phyloP scores from a whole-genome alignment of 257 asterid species.

The Prunella vulgaris region DNA sequence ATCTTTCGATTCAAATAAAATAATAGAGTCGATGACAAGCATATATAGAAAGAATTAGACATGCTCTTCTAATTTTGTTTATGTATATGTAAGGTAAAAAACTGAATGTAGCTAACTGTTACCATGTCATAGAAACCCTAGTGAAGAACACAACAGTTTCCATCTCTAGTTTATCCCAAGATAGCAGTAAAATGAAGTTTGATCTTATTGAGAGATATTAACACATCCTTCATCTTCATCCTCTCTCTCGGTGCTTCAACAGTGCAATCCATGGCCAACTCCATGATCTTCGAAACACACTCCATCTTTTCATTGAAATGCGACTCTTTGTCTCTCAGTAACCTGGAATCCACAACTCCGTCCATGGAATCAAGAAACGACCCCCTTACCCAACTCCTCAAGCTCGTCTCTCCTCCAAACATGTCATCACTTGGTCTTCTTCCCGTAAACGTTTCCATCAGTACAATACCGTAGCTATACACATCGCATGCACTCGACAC shows the following conservation, averaged over 20 bases:
- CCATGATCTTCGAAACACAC: slow-evolving; percentile 13
- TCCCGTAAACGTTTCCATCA: slow-evolving; percentile 24
- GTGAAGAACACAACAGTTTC: neutral
- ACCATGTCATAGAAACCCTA: neutral
- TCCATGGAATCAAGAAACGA: neutral
- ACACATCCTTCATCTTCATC: slow-evolving; percentile 19
- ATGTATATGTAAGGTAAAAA: neutral
- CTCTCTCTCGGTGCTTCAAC: slow-evolving; percentile 21
- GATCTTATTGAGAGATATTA: slow-evolving; percentile 22
- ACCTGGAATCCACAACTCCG: slow-evolving; percentile 13
- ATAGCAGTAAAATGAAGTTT: slow-evolving; percentile 5
- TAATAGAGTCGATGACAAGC: neutral
- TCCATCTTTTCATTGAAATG: slow-evolving; percentile 1
- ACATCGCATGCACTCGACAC: slow-evolving; percentile 22
- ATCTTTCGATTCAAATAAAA: neutral
- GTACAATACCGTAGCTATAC: slow-evolving; percentile 22
- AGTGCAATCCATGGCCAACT: slow-evolving; percentile 27
- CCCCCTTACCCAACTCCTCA: slow-evolving; percentile 22
- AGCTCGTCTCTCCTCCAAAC: slow-evolving; percentile 17
- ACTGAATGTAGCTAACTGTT: neutral
- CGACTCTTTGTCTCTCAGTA: slow-evolving; percentile 1
- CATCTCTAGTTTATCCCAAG: neutral
- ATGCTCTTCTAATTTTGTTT: neutral
- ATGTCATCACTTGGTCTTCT: slow-evolving; percentile 11
- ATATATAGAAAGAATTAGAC: neutral